These are phyloP conservation scores for Senna siamea DNA, from an alignment of 306 rosid species.

Conservation along the genomic window DNA sequence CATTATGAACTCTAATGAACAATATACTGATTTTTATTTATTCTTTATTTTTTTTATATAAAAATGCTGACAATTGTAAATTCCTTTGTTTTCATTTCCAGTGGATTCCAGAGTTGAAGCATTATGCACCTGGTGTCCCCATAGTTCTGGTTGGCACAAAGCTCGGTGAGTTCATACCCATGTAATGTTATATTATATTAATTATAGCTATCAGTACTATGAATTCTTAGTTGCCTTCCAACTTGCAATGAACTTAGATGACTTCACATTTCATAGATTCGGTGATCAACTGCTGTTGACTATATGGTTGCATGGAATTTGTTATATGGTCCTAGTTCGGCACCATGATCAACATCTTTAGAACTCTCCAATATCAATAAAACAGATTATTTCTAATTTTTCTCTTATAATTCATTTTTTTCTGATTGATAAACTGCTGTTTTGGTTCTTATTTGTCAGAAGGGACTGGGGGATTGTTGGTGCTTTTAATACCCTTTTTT, in stretches of 20 bases:
- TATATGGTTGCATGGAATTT: slow-evolving; percentile 1
- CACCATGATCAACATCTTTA: slow-evolving; percentile 15
- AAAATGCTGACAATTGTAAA: slow-evolving; percentile 30
- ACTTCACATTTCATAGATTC: slow-evolving; percentile 9
- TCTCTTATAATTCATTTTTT: slow-evolving; percentile 8
- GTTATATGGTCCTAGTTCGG: not conserved
- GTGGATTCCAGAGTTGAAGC: slow-evolving; percentile 99
- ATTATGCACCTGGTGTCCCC: slow-evolving; percentile 99
- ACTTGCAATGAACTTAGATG: slow-evolving; percentile 7
- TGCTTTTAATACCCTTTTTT: not conserved
- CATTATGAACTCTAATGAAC: not conserved
- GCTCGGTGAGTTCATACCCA: slow-evolving; percentile 66
- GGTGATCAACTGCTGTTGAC: slow-evolving; percentile 24
- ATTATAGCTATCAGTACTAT: slow-evolving; percentile 1
- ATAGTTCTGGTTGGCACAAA: slow-evolving; percentile 95
- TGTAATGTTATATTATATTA: slow-evolving; percentile 20
- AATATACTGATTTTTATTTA: not conserved
- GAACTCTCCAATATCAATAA: slow-evolving; percentile 3
- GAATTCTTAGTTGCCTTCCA: slow-evolving; percentile 14
- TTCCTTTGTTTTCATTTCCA: slow-evolving; percentile 51
- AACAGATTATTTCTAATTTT: slow-evolving; percentile 16
- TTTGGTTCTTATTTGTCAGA: not conserved
- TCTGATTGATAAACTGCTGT: slow-evolving; percentile 14
- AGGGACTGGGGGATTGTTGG: not conserved
- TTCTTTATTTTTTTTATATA: not conserved